Percentiles rank a stretch among this genome's conserved stretches.
These are phyloP conservation scores for Podospora appendiculata DNA, from an alignment of 495 filamentous ascomycete genomes.

Conservation along the genomic window DNA sequence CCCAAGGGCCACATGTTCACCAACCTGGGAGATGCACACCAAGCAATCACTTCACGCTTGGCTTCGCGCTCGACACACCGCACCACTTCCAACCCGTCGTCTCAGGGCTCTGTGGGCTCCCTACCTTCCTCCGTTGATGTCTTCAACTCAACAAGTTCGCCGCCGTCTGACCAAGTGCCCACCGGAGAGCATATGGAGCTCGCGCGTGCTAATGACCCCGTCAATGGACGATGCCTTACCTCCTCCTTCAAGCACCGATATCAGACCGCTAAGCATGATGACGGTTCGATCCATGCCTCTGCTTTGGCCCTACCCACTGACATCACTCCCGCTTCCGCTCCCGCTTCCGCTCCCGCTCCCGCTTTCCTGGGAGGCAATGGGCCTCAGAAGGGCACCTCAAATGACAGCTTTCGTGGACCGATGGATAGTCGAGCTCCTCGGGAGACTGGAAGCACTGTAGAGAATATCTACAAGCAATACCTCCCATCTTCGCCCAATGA, in stretches of 20 bases:
- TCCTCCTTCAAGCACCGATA: background rate
- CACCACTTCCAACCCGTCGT: background rate
- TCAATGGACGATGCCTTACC: slow-evolving; percentile 9
- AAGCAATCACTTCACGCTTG: slow-evolving; percentile 17
- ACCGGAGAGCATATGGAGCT: slow-evolving; percentile 5
- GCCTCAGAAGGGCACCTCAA: background rate
- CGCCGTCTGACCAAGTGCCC: background rate
- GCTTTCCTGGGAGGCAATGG: background rate
- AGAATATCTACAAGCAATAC: slow-evolving; percentile 24
- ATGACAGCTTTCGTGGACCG: background rate
- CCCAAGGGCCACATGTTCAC: slow-evolving; percentile 14
- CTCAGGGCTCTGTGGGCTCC: background rate
- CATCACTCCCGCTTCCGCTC: background rate
- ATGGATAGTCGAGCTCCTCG: background rate
- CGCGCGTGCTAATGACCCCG: background rate
- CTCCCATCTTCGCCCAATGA: background rate
- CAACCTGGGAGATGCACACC: slow-evolving; percentile 17
- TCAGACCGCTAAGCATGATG: background rate
- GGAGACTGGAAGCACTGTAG: slow-evolving; percentile 21
- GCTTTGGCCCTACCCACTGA: background rate
- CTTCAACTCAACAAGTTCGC: background rate
- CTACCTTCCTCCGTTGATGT: slow-evolving; percentile 5
- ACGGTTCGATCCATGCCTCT: background rate
- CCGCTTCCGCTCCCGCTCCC: background rate
- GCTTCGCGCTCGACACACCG: slow-evolving; percentile 3